A percentile compares a stretch with the other conserved stretches of the same genome.
These are phyloP conservation scores for Candida argentea DNA, from an alignment of 805 yeast species.

Conservation along the genomic window DNA sequence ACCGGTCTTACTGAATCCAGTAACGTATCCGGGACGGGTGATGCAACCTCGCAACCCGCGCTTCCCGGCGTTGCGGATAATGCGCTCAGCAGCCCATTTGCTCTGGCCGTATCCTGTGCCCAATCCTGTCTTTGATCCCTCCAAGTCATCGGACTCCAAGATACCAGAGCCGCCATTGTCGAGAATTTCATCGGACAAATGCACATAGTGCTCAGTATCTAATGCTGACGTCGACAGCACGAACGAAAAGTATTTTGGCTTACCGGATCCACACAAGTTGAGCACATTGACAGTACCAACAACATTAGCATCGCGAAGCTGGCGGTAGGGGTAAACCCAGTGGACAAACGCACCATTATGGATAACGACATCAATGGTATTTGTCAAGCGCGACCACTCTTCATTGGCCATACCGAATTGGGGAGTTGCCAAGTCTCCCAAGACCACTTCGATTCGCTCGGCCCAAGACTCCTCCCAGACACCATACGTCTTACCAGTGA, in stretches of 20 bases:
- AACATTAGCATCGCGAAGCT: conserved; percentile 88
- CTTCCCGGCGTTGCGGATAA: conserved; percentile 80
- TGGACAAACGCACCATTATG: conserved; percentile 98
- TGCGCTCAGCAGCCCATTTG: conserved; percentile 93
- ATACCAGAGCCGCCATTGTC: conserved; percentile 63
- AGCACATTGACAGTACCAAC: conserved; percentile 77
- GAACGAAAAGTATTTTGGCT: conserved; percentile 77
- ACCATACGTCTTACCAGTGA: conserved; percentile 76
- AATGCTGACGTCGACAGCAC: conserved; percentile 93
- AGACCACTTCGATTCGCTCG: conserved; percentile 52
- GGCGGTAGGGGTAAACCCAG: conserved; percentile 94
- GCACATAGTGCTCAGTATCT: conserved; percentile 74
- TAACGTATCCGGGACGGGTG: conserved; percentile 92
- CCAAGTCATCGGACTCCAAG: conserved; percentile 71
- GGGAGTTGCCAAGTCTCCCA: conserved; percentile 71
- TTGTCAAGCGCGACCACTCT: conserved; percentile 49
- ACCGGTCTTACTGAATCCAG: conserved; percentile 79
- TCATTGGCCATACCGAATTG: conserved; percentile 57
- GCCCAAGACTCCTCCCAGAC: conserved; percentile 59
- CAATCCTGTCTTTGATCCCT: conserved; percentile 74
- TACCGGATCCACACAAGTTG: conserved; percentile 67
- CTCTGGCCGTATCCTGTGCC: conserved; percentile 95
- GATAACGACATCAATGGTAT: conserved; percentile 66
- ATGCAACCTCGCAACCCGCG: conserved; percentile 83
- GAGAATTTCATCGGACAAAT: conserved; percentile 60